These are phyloP conservation scores for Capsaspora owczarzaki DNA, from an alignment of 78 protist species.

Conservation along the genomic window DNA sequence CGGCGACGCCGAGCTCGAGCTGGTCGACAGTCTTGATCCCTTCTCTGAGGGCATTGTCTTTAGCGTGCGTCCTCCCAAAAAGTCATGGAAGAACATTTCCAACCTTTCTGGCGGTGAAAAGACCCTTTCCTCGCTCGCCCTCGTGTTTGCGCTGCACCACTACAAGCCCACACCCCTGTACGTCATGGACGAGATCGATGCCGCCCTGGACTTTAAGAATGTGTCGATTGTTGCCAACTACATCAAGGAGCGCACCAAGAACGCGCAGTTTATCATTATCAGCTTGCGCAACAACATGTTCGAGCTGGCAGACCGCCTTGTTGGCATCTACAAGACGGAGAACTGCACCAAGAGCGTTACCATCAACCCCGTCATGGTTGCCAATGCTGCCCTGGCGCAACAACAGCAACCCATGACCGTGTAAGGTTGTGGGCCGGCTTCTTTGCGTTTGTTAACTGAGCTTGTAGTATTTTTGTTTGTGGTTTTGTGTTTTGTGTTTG, in stretches of 20 bases:
- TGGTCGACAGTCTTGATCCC: slow-evolving; percentile 93
- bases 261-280: slow-evolving; percentile 99
- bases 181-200: slow-evolving; percentile 99
- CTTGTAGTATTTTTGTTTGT: neutral
- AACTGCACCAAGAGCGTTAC: slow-evolving; percentile 88
- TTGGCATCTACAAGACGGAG: slow-evolving; percentile 98
- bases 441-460: neutral
- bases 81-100: slow-evolving; percentile 97
- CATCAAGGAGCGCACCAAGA: slow-evolving; percentile 92
- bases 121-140: slow-evolving; percentile 96
- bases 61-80: slow-evolving; percentile 96
- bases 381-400: neutral
- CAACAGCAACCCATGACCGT: neutral
- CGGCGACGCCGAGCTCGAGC: slow-evolving; percentile 99
- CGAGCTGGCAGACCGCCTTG: slow-evolving; percentile 95
- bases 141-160: slow-evolving; percentile 98
- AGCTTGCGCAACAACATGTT: slow-evolving; percentile 98
- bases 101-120: slow-evolving; percentile 99
- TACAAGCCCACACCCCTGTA: slow-evolving; percentile 99
- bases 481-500: neutral
- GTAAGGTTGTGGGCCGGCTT: neutral
- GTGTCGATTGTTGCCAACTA: slow-evolving; percentile 95
- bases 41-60: slow-evolving; percentile 96
- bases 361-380: slow-evolving; percentile 80
- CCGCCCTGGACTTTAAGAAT: slow-evolving; percentile 94